A percentile compares a stretch with the other conserved stretches of the same genome.
These are phyloP conservation scores for Aegle marmelos DNA, from an alignment of 345 rosid species.

Conservation along the genomic window DNA sequence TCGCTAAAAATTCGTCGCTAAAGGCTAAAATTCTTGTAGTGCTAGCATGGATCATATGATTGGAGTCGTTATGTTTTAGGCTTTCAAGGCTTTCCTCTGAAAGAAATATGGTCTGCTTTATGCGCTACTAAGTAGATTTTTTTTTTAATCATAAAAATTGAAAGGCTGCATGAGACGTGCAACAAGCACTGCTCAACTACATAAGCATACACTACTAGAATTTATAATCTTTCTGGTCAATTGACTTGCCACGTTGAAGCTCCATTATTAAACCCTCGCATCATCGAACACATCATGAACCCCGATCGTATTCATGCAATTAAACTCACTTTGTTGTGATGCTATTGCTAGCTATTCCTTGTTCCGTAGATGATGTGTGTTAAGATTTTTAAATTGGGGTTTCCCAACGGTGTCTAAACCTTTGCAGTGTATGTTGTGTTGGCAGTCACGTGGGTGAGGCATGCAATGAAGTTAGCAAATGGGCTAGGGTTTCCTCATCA, in stretches of 20 bases:
- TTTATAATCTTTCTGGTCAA: neutral
- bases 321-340: neutral
- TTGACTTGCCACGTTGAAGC: neutral
- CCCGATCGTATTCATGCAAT: neutral
- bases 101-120: neutral
- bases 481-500: neutral
- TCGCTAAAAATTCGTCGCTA: too few relatives aligned
- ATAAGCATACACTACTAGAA: neutral
- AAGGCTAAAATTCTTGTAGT: too few relatives aligned
- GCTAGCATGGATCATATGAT: neutral
- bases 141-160: too few relatives aligned
- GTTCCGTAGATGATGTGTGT: neutral
- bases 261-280: neutral
- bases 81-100: neutral
- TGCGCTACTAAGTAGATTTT: neutral
- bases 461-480: slow-evolving; percentile 4
- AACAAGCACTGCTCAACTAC: neutral
- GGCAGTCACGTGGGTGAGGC: slow-evolving; percentile 2
- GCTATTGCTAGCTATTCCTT: too few relatives aligned
- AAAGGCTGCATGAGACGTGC: neutral
- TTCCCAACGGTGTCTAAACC: neutral
- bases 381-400: neutral
- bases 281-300: neutral
- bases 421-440: neutral
- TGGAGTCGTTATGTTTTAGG: neutral